Percentiles rank a stretch among this genome's conserved stretches.
phyloP scores from a whole-genome alignment of 257 asterid genomes.

The Knoxia roxburghii region DNA sequence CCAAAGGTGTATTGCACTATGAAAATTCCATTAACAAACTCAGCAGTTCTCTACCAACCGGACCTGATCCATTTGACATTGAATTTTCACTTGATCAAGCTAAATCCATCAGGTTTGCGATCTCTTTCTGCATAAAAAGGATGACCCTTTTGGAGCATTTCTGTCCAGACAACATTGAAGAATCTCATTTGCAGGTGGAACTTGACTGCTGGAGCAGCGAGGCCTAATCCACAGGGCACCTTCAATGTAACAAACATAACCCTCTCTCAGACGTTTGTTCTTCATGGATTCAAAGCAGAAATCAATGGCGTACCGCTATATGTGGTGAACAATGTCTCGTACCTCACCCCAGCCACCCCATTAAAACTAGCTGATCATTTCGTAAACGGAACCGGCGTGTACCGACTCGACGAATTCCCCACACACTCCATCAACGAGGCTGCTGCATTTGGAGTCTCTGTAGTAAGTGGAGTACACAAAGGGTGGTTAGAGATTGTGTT shows the following conservation, averaged over 20 bases:
- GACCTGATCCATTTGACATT: slow-evolving; percentile 55
- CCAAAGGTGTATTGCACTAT: slow-evolving; percentile 52
- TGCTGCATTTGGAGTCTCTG: slow-evolving; percentile 34
- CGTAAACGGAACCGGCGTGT: slow-evolving; percentile 57
- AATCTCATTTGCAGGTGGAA: slow-evolving; percentile 71
- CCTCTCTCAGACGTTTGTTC: slow-evolving; percentile 55
- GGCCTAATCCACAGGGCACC: slow-evolving; percentile 76
- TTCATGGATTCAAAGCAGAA: slow-evolving; percentile 34
- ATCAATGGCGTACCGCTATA: slow-evolving; percentile 21
- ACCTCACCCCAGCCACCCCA: slow-evolving; percentile 46
- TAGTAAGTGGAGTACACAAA: slow-evolving; percentile 48
- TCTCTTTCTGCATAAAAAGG: background rate
- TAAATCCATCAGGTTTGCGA: slow-evolving; percentile 43
- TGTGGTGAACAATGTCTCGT: slow-evolving; percentile 51
- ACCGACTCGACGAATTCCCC: slow-evolving; percentile 46
- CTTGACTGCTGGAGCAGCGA: slow-evolving; percentile 60
- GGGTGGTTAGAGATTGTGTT: slow-evolving; percentile 69
- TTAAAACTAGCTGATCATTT: slow-evolving; percentile 57
- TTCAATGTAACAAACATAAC: slow-evolving; percentile 65
- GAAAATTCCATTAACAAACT: slow-evolving; percentile 33
- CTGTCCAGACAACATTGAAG: too few species aligned
- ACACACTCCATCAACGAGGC: slow-evolving; percentile 29
- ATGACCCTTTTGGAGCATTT: too few species aligned
- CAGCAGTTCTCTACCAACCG: slow-evolving; percentile 50
- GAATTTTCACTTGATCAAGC: slow-evolving; percentile 55